A percentile compares a stretch with the other conserved stretches of the same genome.
Evolutionary conservation across 768 basidiomycete species (phyloP).

Genomic region (Pseudohyphozyma bogoriensis): DNA sequence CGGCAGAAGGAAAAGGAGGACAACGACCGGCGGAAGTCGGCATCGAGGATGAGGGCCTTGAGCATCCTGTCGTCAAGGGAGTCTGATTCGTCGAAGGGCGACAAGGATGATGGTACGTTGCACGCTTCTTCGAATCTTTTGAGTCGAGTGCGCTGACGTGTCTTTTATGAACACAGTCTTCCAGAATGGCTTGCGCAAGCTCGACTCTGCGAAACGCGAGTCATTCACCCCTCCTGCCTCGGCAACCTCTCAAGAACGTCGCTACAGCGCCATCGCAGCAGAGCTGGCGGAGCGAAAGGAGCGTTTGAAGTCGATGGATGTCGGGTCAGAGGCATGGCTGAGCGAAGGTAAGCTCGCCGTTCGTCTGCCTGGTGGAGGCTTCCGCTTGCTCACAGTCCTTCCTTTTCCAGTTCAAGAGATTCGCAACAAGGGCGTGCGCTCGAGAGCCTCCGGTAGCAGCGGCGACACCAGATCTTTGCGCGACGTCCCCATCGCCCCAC

Average conservation of each 20-base stretch:
- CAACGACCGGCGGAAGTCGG: not conserved
- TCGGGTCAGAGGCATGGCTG: slow-evolving; percentile 9
- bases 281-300: slow-evolving; percentile 1
- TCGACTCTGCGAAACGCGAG: not conserved
- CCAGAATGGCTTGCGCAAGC: not conserved
- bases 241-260: not conserved
- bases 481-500: not conserved
- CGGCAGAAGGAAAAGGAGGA: not conserved
- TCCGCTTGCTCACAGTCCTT: not conserved
- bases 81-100: not conserved
- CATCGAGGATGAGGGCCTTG: not conserved
- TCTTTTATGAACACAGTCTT: not conserved
- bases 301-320: not conserved
- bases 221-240: not conserved
- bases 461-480: not conserved
- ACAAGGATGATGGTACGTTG: not conserved
- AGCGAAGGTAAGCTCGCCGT: slow-evolving; percentile 6
- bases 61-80: not conserved
- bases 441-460: slow-evolving; percentile 11
- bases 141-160: not conserved
- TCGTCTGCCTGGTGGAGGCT: not conserved
- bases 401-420: slow-evolving; percentile 9
- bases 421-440: slow-evolving; percentile 1
- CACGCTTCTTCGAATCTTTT: not conserved
- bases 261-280: not conserved